A percentile compares a stretch with the other conserved stretches of the same genome.
Evolutionary conservation across 768 basidiomycete genomes (phyloP).

Genomic region (Inosperma sp.): DNA sequence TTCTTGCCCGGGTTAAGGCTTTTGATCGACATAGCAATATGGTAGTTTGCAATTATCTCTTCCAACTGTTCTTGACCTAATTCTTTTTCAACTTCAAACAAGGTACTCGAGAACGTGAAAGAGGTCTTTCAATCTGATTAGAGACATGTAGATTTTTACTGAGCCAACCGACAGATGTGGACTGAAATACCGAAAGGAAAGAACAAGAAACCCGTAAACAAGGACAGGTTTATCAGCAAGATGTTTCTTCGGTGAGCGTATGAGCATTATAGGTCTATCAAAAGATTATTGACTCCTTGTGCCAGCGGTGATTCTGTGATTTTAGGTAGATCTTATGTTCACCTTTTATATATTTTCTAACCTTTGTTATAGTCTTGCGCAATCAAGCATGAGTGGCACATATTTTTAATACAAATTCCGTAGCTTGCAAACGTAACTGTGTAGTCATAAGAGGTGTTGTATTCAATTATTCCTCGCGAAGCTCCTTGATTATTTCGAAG

Average conservation of each 20-base stretch:
- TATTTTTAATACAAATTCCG: neutral
- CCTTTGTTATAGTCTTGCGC: conserved; percentile 54
- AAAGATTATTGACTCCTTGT: conserved; percentile 12
- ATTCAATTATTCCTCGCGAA: conserved; percentile 36
- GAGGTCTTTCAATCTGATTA: conserved; percentile 51
- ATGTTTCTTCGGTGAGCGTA: conserved; percentile 84
- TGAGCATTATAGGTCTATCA: conserved; percentile 1
- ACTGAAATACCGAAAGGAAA: conserved; percentile 97
- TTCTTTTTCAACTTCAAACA: conserved; percentile 10
- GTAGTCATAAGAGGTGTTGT: too few relatives aligned
- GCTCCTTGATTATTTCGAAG: conserved; percentile 48
- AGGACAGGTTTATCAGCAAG: conserved; percentile 99
- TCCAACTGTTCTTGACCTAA: neutral
- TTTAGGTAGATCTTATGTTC: conserved; percentile 61
- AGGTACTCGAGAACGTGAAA: conserved; percentile 98
- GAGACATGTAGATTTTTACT: neutral
- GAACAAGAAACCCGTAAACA: conserved; percentile 98
- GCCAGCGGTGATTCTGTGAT: conserved; percentile 94
- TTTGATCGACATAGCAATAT: conserved; percentile 99
- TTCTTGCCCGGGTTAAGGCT: conserved; percentile 92
- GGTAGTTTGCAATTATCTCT: conserved; percentile 46
- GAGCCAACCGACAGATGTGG: conserved; percentile 80
- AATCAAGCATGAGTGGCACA: conserved; percentile 50
- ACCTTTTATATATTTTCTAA: conserved; percentile 30
- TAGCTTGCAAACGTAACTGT: neutral